Percentiles rank a stretch among this genome's conserved stretches.
Conservation (phyloP, 129 eudicot genomes). For the Chrysanthemum lavandulifolium region DNA sequence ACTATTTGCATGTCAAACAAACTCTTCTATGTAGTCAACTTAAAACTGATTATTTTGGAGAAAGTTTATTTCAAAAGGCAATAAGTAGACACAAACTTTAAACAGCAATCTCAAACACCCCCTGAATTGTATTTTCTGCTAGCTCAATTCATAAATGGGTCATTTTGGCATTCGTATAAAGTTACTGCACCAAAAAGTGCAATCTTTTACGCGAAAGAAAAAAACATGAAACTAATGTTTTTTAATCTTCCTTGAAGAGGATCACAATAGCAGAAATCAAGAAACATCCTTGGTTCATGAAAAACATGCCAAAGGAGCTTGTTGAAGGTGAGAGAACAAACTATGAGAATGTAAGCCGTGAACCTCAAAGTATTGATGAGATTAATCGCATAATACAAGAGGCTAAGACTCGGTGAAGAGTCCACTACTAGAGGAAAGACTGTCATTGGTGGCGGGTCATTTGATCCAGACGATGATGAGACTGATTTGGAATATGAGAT, state of each 20-base stretch:
- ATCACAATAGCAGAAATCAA: slow-evolving; percentile 61
- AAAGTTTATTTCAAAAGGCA: not conserved
- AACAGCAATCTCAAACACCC: too few relatives aligned
- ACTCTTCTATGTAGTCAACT: too few relatives aligned
- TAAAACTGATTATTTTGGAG: too few relatives aligned
- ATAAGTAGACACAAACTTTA: too few relatives aligned
- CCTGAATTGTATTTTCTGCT: not conserved
- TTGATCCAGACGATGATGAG: slow-evolving; percentile 43
- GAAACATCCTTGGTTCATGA: slow-evolving; percentile 71
- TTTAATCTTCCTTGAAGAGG: slow-evolving; percentile 40
- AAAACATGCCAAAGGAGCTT: slow-evolving; percentile 55
- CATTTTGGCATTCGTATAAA: not conserved
- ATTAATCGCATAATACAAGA: slow-evolving; percentile 65
- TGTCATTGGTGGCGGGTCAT: slow-evolving; percentile 36
- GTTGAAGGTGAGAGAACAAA: slow-evolving; percentile 58
- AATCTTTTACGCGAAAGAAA: not conserved
- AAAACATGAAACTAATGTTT: slow-evolving; percentile 20
- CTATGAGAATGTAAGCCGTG: slow-evolving; percentile 26
- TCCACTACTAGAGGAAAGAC: slow-evolving; percentile 23
- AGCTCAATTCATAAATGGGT: not conserved
- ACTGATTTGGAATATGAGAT: slow-evolving; percentile 58
- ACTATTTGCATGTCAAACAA: too few relatives aligned
- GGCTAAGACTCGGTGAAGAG: slow-evolving; percentile 58
- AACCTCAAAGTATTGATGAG: slow-evolving; percentile 63
- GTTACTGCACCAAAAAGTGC: not conserved